Base-by-base conservation (phyloP, 495 filamentous ascomycete species). In the Clavariopsis aquatica region DNA sequence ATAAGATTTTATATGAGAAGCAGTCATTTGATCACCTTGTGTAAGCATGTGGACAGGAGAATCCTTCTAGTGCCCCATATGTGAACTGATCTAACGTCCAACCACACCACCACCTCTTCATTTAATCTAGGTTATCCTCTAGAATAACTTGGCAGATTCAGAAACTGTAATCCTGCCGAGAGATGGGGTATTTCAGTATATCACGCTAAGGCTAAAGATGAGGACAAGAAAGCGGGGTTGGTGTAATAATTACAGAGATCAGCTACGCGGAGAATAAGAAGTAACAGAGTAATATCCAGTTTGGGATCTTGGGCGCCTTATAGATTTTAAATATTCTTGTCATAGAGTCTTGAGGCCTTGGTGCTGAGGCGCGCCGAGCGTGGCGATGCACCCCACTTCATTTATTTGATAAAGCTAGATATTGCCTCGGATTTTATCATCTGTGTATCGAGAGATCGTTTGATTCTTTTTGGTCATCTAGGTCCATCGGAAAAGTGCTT, bases 1-100 rank as follows among this genome's bases (percentile, higher is more conserved):
- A 45, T 55, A 22, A 17, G n/a, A 17, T 52, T 19, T 43, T 29
- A 65, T 52, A 53, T 65, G 61, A 64, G 60, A 46, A 46, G 43
- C 20, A 31, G 62, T 65, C 62, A 54, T 60, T 55, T 29, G 62
- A 60, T 52, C 46, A 45, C 23, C 7, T 31, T 8, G 59, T 45
- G 9, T 46, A 54, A 52, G n/a, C n/a, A n/a, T n/a, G n/a, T n/a
- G n/a, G n/a, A n/a, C n/a, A n/a, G n/a, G n/a, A n/a, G n/a, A n/a
- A n/a, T n/a, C n/a, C n/a, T n/a, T n/a, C n/a, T n/a, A n/a, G n/a
- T n/a, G n/a, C n/a, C n/a, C n/a, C n/a, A n/a, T n/a, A n/a, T n/a
- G n/a, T n/a, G n/a, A n/a, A 20, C 22, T 4, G 2, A 15, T 10
- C n/a, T 9, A 45, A 12, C 29, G 47, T 31, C 54, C n/a, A 27